A percentile compares a stretch with the other conserved stretches of the same genome.
Conservation (phyloP, 257 asterid genomes). For the Primulina eburnea region DNA sequence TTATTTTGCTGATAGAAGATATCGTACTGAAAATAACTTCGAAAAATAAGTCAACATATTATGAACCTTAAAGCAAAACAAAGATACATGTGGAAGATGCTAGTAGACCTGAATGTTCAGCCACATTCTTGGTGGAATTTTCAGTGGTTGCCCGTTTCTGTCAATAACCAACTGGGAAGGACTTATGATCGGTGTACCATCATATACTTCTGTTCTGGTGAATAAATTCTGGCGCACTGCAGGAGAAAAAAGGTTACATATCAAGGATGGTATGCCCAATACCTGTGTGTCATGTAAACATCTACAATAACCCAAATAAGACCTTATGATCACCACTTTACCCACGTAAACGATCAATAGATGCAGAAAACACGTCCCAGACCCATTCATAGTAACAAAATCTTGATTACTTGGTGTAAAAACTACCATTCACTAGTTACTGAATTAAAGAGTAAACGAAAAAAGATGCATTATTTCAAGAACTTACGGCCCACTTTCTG, state of each 20-base stretch:
- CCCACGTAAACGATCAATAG: not conserved
- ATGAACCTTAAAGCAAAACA: not conserved
- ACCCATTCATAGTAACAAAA: not conserved
- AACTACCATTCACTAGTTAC: not conserved
- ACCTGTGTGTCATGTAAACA: not conserved
- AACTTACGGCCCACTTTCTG: conserved; percentile 52
- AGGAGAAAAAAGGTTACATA: conserved; percentile 1
- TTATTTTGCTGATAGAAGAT: conserved; percentile 67
- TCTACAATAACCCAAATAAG: not conserved
- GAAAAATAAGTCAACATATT: not conserved
- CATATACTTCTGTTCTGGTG: conserved; percentile 41
- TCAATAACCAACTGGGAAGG: conserved; percentile 33
- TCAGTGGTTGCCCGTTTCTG: conserved; percentile 26
- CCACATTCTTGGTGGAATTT: conserved; percentile 44
- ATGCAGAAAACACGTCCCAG: not conserved
- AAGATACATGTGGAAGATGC: not conserved
- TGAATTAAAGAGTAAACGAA: too few species aligned
- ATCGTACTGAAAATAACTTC: conserved; percentile 48
- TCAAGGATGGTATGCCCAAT: not conserved
- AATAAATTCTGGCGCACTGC: conserved; percentile 57
- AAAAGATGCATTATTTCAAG: not conserved
- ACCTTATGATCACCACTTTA: not conserved
- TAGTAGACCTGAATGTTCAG: conserved; percentile 70
- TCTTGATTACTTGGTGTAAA: not conserved
- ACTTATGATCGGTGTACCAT: conserved; percentile 35